Conservation (phyloP, 805 yeast genomes). For the Helenozyma rhizophorensis region DNA sequence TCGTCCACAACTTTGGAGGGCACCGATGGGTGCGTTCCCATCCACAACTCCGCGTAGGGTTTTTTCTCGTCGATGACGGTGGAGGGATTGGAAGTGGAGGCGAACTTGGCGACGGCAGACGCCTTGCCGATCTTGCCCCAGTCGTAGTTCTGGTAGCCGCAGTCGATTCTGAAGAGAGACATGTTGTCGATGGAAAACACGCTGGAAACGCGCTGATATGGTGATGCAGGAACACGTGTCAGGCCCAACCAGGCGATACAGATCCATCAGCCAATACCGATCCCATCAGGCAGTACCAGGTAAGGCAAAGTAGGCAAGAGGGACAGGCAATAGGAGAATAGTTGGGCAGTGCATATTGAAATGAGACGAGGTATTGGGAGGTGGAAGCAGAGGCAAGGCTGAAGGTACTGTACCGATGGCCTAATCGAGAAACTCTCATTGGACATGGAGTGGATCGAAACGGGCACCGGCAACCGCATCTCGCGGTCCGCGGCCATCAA, state of each 20-base stretch:
- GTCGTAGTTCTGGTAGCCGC: constrained; percentile 75
- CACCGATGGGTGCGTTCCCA: constrained; percentile 96
- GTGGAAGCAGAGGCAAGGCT: too few relatives aligned
- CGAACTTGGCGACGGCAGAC: constrained; percentile 88
- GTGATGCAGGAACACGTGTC: too few relatives aligned
- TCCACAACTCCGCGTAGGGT: constrained; percentile 98
- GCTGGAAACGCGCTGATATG: too few relatives aligned
- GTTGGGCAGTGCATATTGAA: too few relatives aligned
- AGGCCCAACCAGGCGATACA: too few relatives aligned
- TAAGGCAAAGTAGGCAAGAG: too few relatives aligned
- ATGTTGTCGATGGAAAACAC: too few relatives aligned
- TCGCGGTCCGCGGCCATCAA: constrained; percentile 39
- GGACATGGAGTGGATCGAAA: constrained; percentile 42
- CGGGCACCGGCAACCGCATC: constrained; percentile 48
- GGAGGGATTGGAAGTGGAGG: constrained; percentile 60
- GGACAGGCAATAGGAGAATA: too few relatives aligned
- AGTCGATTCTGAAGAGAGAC: constrained; percentile 39
- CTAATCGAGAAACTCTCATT: not conserved
- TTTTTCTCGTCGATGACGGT: constrained; percentile 62
- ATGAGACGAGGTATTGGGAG: too few relatives aligned
- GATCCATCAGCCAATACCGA: too few relatives aligned
- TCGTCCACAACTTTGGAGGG: constrained; percentile 61
- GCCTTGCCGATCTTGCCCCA: constrained; percentile 77
- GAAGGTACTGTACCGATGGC: too few relatives aligned
- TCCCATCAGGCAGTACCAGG: too few relatives aligned